These are phyloP conservation scores for Leccinum fibrillosum DNA, from an alignment of 768 basidiomycete species.

Conservation along the genomic window DNA sequence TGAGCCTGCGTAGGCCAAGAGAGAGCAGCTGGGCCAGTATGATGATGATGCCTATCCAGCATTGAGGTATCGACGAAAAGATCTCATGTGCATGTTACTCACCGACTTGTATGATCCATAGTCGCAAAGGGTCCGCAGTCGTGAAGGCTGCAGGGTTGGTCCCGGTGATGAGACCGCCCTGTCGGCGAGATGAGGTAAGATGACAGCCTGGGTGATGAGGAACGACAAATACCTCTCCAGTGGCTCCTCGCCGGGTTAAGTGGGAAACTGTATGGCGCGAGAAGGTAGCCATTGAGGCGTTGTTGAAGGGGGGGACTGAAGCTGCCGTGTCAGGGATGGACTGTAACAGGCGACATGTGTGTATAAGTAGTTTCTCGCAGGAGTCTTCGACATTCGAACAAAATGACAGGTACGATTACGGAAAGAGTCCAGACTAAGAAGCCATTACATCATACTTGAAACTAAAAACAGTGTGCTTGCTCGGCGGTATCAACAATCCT, in stretches of 20 bases:
- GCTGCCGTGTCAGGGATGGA: not conserved
- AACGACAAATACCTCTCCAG: conserved; percentile 20
- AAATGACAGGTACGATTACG: not conserved
- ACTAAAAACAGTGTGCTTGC: too few relatives aligned
- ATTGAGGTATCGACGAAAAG: not conserved
- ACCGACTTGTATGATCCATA: conserved; percentile 84
- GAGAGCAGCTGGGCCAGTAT: conserved; percentile 73
- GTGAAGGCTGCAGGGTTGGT: conserved; percentile 70
- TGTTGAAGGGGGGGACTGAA: not conserved
- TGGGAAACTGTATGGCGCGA: conserved; percentile 41
- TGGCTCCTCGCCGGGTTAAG: conserved; percentile 11
- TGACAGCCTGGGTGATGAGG: not conserved
- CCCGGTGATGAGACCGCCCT: conserved; percentile 78
- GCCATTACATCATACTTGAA: too few relatives aligned
- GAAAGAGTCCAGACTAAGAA: too few relatives aligned
- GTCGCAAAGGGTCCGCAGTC: conserved; percentile 60
- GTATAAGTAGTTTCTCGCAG: not conserved
- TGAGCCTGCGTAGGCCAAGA: conserved; percentile 64
- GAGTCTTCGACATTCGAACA: too few relatives aligned
- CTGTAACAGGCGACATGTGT: not conserved
- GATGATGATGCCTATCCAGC: conserved; percentile 70
- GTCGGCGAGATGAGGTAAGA: not conserved
- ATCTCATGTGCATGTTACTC: conserved; percentile 17
- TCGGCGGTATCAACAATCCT: too few relatives aligned
- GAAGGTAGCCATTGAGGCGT: conserved; percentile 32